Conservation (phyloP, 2,329 filamentous ascomycete species). For the Botrytis pseudocinerea region DNA sequence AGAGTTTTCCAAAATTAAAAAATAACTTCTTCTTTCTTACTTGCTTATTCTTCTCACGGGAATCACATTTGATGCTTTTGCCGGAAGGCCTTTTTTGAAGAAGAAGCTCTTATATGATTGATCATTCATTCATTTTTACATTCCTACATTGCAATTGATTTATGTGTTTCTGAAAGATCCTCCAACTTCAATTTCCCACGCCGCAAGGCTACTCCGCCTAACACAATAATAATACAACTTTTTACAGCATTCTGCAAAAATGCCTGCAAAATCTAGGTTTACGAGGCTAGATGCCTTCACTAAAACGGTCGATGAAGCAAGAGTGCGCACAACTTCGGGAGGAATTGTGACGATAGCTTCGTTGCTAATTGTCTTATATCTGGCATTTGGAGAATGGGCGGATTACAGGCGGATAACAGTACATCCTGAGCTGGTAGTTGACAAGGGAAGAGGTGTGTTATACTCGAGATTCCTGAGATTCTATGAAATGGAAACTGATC, state of each 20-base stretch:
- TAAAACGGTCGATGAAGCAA: slow-evolving; percentile 97
- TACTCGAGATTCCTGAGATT: neutral
- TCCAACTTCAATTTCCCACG: neutral
- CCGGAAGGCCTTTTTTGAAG: neutral
- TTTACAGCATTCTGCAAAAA: slow-evolving; percentile 43
- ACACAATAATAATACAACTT: neutral
- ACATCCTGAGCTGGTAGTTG: slow-evolving; percentile 89
- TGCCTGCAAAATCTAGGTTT: slow-evolving; percentile 92
- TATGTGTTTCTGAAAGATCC: slow-evolving; percentile 18
- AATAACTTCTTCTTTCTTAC: neutral
- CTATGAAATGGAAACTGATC: neutral
- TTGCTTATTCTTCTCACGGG: neutral
- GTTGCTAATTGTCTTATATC: slow-evolving; percentile 81
- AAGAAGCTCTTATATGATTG: neutral
- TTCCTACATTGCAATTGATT: slow-evolving; percentile 9
- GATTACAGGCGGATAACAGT: slow-evolving; percentile 87
- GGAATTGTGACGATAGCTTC: slow-evolving; percentile 93
- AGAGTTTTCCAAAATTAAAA: neutral
- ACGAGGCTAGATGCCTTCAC: slow-evolving; percentile 97
- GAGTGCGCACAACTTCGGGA: slow-evolving; percentile 91
- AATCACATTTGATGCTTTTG: neutral
- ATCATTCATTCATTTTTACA: neutral
- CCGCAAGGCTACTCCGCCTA: slow-evolving; percentile 13
- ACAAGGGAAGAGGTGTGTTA: slow-evolving; percentile 84
- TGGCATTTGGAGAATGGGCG: slow-evolving; percentile 93